Evolutionary conservation across 257 asterid genomes (phyloP).

Genomic region (Linderniella brevidens): DNA sequence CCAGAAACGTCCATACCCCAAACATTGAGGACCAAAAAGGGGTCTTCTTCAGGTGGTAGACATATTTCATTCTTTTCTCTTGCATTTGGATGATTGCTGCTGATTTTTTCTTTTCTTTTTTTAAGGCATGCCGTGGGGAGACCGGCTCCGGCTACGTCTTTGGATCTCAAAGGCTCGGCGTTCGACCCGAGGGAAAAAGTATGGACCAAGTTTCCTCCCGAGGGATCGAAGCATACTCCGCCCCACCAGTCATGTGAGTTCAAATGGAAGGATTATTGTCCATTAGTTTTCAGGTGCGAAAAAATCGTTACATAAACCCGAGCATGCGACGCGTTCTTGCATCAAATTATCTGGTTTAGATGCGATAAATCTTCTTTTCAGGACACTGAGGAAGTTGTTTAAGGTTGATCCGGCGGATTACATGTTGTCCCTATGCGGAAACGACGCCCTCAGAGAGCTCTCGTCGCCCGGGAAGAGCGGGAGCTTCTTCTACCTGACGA

Average conservation of each 20-base stretch:
- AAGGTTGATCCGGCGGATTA: constrained; percentile 91
- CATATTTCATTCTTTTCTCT: no score
- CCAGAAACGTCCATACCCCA: no score
- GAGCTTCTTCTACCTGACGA: constrained; percentile 79
- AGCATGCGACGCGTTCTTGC: no score
- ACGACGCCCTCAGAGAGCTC: constrained; percentile 84
- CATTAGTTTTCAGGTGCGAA: constrained; percentile 64
- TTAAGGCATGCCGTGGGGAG: constrained; percentile 78
- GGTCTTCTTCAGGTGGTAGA: no score
- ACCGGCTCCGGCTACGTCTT: constrained; percentile 45
- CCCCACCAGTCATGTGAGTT: constrained; percentile 83
- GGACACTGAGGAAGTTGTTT: constrained; percentile 66
- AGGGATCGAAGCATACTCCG: constrained; percentile 82
- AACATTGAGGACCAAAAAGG: no score
- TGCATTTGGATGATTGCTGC: no score
- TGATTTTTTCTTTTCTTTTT: constrained; percentile 11
- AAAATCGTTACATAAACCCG: no score
- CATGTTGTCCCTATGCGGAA: constrained; percentile 87
- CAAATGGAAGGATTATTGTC: constrained; percentile 92
- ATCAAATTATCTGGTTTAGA: no score
- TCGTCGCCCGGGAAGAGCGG: constrained; percentile 98
- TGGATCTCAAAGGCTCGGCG: constrained; percentile 47
- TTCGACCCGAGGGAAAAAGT: constrained; percentile 58
- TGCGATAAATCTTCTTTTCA: constrained; percentile 9
- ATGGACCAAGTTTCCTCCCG: constrained; percentile 71